Evolutionary conservation across 352 stramenopile genomes (phyloP).

Genomic region (Peronospora belbahrii): DNA sequence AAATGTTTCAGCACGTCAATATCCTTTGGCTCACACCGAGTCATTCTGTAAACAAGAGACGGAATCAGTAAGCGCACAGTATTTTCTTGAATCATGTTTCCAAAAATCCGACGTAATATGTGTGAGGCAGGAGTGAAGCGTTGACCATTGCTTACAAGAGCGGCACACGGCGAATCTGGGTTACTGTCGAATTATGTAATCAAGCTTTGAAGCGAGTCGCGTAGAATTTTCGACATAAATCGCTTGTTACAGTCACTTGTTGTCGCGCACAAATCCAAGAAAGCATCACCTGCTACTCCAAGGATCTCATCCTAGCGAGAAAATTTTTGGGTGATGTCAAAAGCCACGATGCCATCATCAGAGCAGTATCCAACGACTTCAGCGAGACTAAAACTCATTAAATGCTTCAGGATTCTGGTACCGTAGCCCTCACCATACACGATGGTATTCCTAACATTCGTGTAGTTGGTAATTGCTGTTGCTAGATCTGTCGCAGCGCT

Average conservation of each 20-base stretch:
- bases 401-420: constrained; percentile 34
- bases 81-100: constrained; percentile 20
- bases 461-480: constrained; percentile 27
- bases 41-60: constrained; percentile 29
- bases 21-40: constrained; percentile 30
- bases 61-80: constrained; percentile 28
- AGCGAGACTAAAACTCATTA: constrained; percentile 38
- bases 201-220: constrained; percentile 14
- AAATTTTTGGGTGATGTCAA: constrained; percentile 26
- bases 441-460: constrained; percentile 17
- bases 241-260: constrained; percentile 14
- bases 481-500: constrained; percentile 33
- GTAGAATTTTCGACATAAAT: constrained; percentile 16
- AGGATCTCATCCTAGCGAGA: constrained; percentile 34
- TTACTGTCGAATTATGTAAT: constrained; percentile 22
- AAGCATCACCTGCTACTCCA: constrained; percentile 27
- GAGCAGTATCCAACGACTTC: constrained; percentile 37
- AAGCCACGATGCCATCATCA: constrained; percentile 39
- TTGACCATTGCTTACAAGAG: constrained; percentile 8
- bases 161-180: constrained; percentile 18
- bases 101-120: constrained; percentile 20
- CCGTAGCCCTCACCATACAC: constrained; percentile 48
- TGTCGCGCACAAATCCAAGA: constrained; percentile 19
- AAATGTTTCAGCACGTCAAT: constrained; percentile 21
- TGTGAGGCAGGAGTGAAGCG: constrained; percentile 17